Evolutionary conservation across 1,284 basidiomycete genomes (phyloP).

Genomic region (Naganishia liquefaciens): DNA sequence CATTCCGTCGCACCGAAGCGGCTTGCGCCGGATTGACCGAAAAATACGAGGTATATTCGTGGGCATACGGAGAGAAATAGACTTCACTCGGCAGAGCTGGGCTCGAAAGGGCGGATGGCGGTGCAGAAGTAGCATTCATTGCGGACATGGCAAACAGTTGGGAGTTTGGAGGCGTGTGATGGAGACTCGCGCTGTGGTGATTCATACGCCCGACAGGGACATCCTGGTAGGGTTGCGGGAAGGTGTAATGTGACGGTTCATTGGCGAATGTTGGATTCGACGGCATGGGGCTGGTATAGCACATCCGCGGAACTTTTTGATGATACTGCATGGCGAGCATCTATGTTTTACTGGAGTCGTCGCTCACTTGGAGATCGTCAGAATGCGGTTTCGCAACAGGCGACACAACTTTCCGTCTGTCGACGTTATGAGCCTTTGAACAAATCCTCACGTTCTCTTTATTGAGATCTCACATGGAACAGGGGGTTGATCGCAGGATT

Average conservation of each 20-base stretch:
- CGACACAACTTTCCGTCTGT: too few relatives aligned
- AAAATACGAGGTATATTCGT: conserved; percentile 25
- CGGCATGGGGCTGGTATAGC: conserved; percentile 17
- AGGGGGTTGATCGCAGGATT: too few relatives aligned
- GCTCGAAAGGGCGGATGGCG: conserved; percentile 14
- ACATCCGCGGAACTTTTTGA: background rate
- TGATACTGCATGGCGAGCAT: conserved; percentile 14
- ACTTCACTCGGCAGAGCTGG: conserved; percentile 25
- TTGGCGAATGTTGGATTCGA: conserved; percentile 2
- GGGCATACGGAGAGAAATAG: conserved; percentile 18
- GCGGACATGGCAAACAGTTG: background rate
- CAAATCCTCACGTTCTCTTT: too few relatives aligned
- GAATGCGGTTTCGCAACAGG: too few relatives aligned
- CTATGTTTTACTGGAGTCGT: too few relatives aligned
- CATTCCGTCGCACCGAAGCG: conserved; percentile 1
- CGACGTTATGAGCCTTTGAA: too few relatives aligned
- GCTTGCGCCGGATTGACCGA: conserved; percentile 6
- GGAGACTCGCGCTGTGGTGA: background rate
- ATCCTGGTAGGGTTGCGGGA: conserved; percentile 6
- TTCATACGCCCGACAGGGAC: background rate
- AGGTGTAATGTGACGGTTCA: background rate
- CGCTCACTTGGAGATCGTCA: too few relatives aligned
- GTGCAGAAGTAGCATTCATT: background rate
- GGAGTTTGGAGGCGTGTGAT: background rate
- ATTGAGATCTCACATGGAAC: too few relatives aligned